Base-by-base conservation (phyloP, 306 rosid genomes). In the Lupinus albus region DNA sequence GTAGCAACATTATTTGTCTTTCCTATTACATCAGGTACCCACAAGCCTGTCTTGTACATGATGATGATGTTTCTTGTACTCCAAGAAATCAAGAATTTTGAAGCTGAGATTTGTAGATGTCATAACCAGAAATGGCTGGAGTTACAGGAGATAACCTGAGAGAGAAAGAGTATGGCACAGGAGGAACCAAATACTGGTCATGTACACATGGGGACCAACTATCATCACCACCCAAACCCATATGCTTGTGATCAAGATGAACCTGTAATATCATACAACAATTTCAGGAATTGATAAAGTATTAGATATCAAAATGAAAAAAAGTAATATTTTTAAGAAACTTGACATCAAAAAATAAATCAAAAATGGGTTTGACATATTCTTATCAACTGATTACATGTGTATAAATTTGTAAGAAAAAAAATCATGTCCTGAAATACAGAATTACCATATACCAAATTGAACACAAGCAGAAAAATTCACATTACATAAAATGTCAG, bases 181-280 rank as follows among this genome's bases (percentile, higher is more conserved):
- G 56, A 41, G 87, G 86, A 76, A 89, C 13, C 79, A 88, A 77
- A 78, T 83, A 89, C 18, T 82, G 74, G 1, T 79, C 68, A 39
- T 93, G 98, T 49, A 86, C 96, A 28, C 82, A 41, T 5, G 97
- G 98, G 12, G 97, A 81, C 98, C 98, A 93, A 78, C 98, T 89
- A 78, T 93, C 97, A 51, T 93, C 98, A 63, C 98, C 98, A 9
- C 86, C 97, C 76, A 89, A 11, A 1, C 98, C 97, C 98, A 89
- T 93, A 65, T 93, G 98, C 85, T 82, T 84, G 86, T 93, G 97
- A 58, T 93, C 98, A 20, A 93, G 89, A 80, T 93, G 94, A 79
- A 93, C 79, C 96, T 89, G 86, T 32, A 64, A 77, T 67, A 68
- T 18, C 76, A 61, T 25, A 45, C 47, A 59, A 68, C 41, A 74